Evolutionary conservation across 805 yeast species (phyloP).

Genomic region (Cyberlindnera mrakii): DNA sequence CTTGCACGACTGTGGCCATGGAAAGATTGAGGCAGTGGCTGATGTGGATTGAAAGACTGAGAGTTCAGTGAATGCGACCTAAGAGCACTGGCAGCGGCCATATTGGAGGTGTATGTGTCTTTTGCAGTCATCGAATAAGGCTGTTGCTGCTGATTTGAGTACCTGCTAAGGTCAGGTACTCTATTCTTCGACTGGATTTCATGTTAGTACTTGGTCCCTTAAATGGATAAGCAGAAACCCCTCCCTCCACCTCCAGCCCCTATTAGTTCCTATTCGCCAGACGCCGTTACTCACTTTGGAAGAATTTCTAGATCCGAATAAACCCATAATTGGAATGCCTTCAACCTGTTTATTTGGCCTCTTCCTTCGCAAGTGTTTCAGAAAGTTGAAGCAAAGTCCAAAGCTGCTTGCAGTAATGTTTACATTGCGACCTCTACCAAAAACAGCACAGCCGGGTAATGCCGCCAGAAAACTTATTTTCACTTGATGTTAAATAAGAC

Average conservation of each 20-base stretch:
- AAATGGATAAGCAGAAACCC: too few species aligned
- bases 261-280: too few species aligned
- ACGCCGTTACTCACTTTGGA: neutral
- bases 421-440: too few species aligned
- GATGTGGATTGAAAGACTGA: constrained; percentile 7
- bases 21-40: neutral
- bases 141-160: constrained; percentile 25
- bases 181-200: constrained; percentile 9
- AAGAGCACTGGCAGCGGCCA: constrained; percentile 18
- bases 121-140: neutral
- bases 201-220: neutral
- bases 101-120: constrained; percentile 17
- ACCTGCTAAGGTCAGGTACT: constrained; percentile 33
- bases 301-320: neutral
- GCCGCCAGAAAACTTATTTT: too few species aligned
- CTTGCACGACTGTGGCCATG: constrained; percentile 1
- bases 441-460: neutral
- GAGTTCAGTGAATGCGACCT: constrained; percentile 21
- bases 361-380: too few species aligned
- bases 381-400: too few species aligned
- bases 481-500: too few species aligned
- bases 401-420: too few species aligned
- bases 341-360: neutral
- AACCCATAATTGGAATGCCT: neutral
- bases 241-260: too few species aligned